phyloP scores from a whole-genome alignment of 805 yeast genomes.

The Saturnispora besseyi region DNA sequence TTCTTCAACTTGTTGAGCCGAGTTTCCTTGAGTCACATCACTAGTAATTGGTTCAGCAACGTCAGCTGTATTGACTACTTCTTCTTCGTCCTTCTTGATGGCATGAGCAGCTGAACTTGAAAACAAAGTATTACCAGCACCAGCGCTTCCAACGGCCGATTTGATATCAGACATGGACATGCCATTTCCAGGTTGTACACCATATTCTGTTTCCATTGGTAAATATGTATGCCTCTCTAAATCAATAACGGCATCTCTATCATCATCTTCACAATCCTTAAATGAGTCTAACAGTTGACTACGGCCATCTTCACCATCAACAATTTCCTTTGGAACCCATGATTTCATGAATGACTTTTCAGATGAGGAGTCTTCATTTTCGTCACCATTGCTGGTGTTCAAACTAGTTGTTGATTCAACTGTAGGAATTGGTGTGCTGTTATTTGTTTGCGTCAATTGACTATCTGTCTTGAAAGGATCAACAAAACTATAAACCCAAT shows the following conservation, averaged over 20 bases:
- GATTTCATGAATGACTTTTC: constrained; percentile 1
- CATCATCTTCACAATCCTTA: constrained; percentile 26
- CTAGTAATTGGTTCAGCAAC: not conserved
- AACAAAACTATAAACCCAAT: not conserved
- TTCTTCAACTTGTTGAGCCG: not conserved
- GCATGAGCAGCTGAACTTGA: constrained; percentile 27
- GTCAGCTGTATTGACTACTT: not conserved
- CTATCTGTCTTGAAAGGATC: not conserved
- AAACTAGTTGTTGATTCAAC: not conserved
- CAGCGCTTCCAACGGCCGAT: constrained; percentile 34
- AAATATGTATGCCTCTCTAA: constrained; percentile 29
- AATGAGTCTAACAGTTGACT: not conserved
- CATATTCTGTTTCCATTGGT: constrained; percentile 9
- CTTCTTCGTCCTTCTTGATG: constrained; percentile 4
- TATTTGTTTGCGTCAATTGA: not conserved
- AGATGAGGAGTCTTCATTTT: not conserved
- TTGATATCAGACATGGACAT: constrained; percentile 33
- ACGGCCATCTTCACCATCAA: not conserved
- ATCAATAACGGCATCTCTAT: constrained; percentile 29
- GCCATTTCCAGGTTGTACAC: constrained; percentile 14
- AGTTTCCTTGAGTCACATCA: not conserved
- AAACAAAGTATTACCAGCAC: constrained; percentile 22
- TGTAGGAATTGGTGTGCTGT: not conserved
- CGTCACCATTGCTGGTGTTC: not conserved
- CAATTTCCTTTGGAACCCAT: not conserved